Base-by-base conservation (phyloP, 2,329 filamentous ascomycete species). In the Sporothrix protearum region DNA sequence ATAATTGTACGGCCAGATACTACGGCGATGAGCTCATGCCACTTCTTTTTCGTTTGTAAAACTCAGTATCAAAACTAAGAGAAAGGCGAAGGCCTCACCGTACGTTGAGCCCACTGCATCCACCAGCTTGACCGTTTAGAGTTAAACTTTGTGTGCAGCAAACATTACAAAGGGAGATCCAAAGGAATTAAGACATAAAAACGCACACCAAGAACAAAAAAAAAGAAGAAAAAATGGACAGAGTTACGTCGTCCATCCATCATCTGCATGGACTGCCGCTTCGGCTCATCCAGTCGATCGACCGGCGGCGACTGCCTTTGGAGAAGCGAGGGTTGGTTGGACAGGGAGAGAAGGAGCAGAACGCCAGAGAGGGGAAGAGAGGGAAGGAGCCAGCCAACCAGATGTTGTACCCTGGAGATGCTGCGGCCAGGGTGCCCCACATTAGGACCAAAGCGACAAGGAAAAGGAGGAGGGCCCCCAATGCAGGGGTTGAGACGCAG, bases 401-500 rank as follows among this genome's bases (percentile, higher is more conserved):
- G 64, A 28, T 51, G 28, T 33, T 51, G 63, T 51, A 57, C 10
- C 10, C 45, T n/a, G 12, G 22, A 12, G 9, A n/a, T 12, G 39
- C 33, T 53, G 49, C 49, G 22, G 49, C 19, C 25, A 47, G 9
- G n/a, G 22, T 25, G 49, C 49, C 22, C 49, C 49, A 25, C 49
- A 12, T 25, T 53, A 28, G 28, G n/a, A 22, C 8, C 10, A 25
- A 25, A 33, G 22, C n/a, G 22, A n/a, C 33, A 39, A n/a, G 42
- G 25, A 33, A 33, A 39, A 33, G 47, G 53, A n/a, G 49, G 68
- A 70, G 57, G 57, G 69, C n/a, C 59, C 68, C 69, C 69, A 70
- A 70, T 70, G 69, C 69, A 70, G 69, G 69, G 69, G 69, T 66
- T 67, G 64, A 68, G 64, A 68, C 64, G 64, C 64, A 53, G 64